Evolutionary conservation across 2,329 filamentous ascomycete genomes (phyloP).

Genomic region (Davidsoniella eucalypti): DNA sequence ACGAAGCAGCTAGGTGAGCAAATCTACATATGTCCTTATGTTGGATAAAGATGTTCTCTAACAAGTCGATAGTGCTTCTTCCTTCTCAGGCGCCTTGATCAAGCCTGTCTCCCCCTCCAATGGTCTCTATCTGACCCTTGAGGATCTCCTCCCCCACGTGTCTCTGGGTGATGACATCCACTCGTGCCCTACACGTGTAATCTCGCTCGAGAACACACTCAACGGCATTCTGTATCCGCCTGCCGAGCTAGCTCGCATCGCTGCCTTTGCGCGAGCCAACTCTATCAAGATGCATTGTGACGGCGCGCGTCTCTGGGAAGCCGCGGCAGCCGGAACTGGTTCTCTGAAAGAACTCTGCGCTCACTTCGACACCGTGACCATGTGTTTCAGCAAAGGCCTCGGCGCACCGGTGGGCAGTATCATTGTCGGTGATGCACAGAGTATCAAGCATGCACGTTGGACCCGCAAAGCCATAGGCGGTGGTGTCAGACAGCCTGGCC

Average conservation of each 20-base stretch:
- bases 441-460: constrained; percentile 26
- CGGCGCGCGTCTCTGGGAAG: constrained; percentile 70
- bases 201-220: constrained; percentile 75
- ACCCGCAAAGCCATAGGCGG: constrained; percentile 56
- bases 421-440: constrained; percentile 35
- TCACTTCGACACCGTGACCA: constrained; percentile 55
- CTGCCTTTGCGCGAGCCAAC: constrained; percentile 47
- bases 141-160: constrained; percentile 53
- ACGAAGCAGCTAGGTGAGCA: constrained; percentile 43
- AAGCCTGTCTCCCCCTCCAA: constrained; percentile 52
- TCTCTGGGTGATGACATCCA: constrained; percentile 57
- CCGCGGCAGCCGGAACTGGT: constrained; percentile 52
- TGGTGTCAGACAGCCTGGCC: constrained; percentile 54
- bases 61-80: constrained; percentile 40
- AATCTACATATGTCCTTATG: neutral
- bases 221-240: constrained; percentile 66
- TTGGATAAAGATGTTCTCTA: neutral
- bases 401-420: constrained; percentile 69
- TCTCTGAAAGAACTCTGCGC: constrained; percentile 49
- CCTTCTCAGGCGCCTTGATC: constrained; percentile 54
- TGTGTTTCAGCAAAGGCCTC: constrained; percentile 72
- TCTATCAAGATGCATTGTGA: constrained; percentile 59
- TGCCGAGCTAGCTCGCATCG: constrained; percentile 50
- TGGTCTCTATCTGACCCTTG: constrained; percentile 55
- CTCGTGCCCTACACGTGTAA: constrained; percentile 61